Evolutionary conservation across 345 rosid species (phyloP).

Genomic region (Psidium friedrichsthalianum): DNA sequence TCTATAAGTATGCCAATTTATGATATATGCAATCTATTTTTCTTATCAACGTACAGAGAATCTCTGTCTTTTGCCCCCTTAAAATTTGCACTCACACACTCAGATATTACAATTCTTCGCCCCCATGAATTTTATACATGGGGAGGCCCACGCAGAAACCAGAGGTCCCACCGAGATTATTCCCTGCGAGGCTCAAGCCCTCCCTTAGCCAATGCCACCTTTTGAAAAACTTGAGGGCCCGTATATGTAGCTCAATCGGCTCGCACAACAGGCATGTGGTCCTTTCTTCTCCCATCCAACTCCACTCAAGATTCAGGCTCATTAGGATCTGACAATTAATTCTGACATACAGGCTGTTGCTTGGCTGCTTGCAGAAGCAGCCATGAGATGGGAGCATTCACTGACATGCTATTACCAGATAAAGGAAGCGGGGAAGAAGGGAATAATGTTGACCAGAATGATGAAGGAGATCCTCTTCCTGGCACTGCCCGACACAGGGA

Average conservation of each 20-base stretch:
- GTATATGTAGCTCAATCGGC: conserved; percentile 77
- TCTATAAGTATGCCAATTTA: background rate
- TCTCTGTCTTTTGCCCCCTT: background rate
- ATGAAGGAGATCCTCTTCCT: conserved; percentile 94
- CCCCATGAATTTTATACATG: conserved; percentile 93
- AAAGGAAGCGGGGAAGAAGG: conserved; percentile 89
- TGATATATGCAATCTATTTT: background rate
- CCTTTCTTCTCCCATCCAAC: background rate
- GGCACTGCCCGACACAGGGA: conserved; percentile 99
- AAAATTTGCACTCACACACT: background rate
- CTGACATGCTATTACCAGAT: conserved; percentile 97
- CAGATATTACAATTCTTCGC: conserved; percentile 92
- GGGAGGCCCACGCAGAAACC: conserved; percentile 85
- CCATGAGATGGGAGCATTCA: conserved; percentile 99
- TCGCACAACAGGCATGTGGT: conserved; percentile 80
- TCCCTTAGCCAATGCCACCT: conserved; percentile 97
- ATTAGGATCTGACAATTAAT: background rate
- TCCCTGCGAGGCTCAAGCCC: conserved; percentile 99
- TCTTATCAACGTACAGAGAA: background rate
- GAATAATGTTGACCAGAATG: conserved; percentile 69
- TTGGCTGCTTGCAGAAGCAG: conserved; percentile 97
- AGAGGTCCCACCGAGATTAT: conserved; percentile 76
- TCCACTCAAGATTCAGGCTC: background rate
- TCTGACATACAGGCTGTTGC: conserved; percentile 74
- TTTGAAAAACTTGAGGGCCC: conserved; percentile 98